Base-by-base conservation (phyloP, 2,329 filamentous ascomycete genomes). In the Hymenoscyphus repandus region DNA sequence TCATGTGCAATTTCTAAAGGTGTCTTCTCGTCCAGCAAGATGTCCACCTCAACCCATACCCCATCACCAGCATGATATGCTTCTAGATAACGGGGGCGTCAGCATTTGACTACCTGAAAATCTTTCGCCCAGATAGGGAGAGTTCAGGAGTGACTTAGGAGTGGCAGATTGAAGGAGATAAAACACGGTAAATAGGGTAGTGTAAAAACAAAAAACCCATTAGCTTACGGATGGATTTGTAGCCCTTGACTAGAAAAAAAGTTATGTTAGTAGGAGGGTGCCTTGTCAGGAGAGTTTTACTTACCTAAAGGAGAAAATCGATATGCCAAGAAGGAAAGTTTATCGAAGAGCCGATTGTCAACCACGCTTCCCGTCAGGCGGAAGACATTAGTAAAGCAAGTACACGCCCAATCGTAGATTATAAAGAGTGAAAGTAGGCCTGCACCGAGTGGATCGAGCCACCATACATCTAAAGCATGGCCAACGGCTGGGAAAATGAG, bases 391-490 rank as follows among this genome's bases (percentile, higher is more conserved):
- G 78, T 73, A 43, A 82, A 71, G 56, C 73, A 78, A 0, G 82
- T 85, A 39, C 73, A 70, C 1, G 74, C 76, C 82, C 82, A 85
- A 66, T 86, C 82, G 67, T 77, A 82, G 58, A 85, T 84, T 65
- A 86, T 83, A 69, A 78, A 83, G 2, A 85, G 68, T 46, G 39
- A 42, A 27, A 42, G 39, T 7, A 42, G 39, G 9, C 39, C 39
- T 10, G 39, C 39, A 27, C 82, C 82, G 0, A 75, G 69, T 5
- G 72, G 68, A 62, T 86, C 82, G 4, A 86, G 71, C 82, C 81
- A 85, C 82, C 82, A 85, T 17, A 82, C 59, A 20, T 76, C 64
- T 3, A 75, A 69, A 38, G 74, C 68, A 55, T 77, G 69, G 2
- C 82, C 82, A 37, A 85, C 72, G 33, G 81, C 69, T 0, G 79